Base-by-base conservation (phyloP, 345 rosid genomes). In the Sisymbrium altissimum region DNA sequence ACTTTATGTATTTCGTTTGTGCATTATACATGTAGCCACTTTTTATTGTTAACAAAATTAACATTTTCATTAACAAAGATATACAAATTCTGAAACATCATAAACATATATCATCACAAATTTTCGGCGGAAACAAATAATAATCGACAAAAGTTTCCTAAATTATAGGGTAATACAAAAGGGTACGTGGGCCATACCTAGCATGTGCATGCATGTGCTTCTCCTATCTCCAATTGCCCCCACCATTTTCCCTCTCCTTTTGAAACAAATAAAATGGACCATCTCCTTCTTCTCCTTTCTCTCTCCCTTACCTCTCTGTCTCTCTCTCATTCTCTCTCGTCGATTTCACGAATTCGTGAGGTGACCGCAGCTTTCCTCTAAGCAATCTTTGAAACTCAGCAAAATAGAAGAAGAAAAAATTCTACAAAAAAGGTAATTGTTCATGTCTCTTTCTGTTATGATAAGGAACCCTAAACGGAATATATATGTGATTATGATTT, bases 171-270 rank as follows among this genome's bases (percentile, higher is more conserved):
- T 36, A 21, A 68, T 53, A 69, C 21, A 66, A 57, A 68, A 56
- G 55, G 15, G 65, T 10, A 44, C 23, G 55, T 69, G 79, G 79
- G 74, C 38, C 79, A 76, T 54, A 54, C 19, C 35, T 35, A 76
- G 74, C 79, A 76, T 76, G 79, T 76, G 79, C 75, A 68, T 76
- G 79, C 79, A 76, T 76, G 79, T 76, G 79, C 79, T 76, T 60
- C 63, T 58, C 54, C 62, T 54, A 79, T 52, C 48, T 75, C 69
- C 36, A 23, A 23, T 50, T 38, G 75, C 55, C 77, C 69, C 72
- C 75, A 74, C 77, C 78, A 61, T 69, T 79, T 65, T 55, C 66
- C 79, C 68, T 64, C 59, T 59, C 66, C 55, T 63, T 71, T 76
- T 45, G 54, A 59, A 23, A 58, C 72, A 58, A 72, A 58, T 68